Base-by-base conservation (phyloP, 1,139 yeast genomes). In the Eremothecium cymbalariae region DNA sequence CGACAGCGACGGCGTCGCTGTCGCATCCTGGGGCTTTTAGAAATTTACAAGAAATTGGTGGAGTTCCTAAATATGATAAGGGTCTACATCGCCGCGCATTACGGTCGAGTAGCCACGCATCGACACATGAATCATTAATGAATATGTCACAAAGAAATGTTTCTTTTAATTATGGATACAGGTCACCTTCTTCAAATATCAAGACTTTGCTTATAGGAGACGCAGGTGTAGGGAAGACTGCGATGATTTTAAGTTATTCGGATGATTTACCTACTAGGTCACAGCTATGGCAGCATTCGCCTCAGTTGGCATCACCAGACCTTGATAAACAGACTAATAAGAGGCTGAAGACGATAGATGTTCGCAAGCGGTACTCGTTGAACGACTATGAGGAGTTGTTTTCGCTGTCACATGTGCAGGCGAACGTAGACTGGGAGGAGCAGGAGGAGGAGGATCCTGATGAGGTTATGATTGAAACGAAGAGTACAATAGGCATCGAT, bases 401-500 rank as follows among this genome's bases (percentile, higher is more conserved):
- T 13, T 28, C 18, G 21, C n/a, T n/a, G n/a, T n/a, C n/a, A n/a
- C n/a, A n/a, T n/a, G n/a, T n/a, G n/a, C 18, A 3, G 30, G 18
- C 8, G 12, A 19, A 17, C 27, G 16, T 12, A 7, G 29, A 25
- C 25, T 32, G 21, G 28, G 38, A 34, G 24, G 38, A 32, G 7
- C 12, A 32, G 8, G 32, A 20, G 13, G n/a, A n/a, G n/a, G 25
- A 17, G 8, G 23, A 26, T 7, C 37, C 25, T 2, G 39, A 37
- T 8, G 57, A 55, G 18, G 38, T 50, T 9, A 48, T 54, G 3
- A 45, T 57, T 21, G 48, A 51, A 13, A 55, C 60, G 4, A 57
- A 55, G 37, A 53, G 66, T 3, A 76, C 84, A 2, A 74, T 77
- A 32, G 84, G 84, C 6, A 73, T 77, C 21, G 83, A 77, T 48